Evolutionary conservation across 805 yeast genomes (phyloP), one percentile per base, ranked within the genome.

Genomic region (Candida insectorum): DNA sequence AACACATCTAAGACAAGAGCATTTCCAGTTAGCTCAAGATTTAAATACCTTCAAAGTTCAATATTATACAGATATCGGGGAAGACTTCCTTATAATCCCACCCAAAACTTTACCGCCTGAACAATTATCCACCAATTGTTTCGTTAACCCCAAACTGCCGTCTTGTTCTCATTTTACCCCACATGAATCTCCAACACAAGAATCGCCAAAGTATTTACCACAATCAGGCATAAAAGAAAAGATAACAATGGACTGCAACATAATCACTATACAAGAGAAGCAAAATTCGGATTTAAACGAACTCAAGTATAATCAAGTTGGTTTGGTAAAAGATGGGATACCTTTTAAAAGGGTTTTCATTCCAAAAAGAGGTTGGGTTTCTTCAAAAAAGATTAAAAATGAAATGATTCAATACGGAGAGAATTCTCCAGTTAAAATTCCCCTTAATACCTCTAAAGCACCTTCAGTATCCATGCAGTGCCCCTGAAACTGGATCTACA

Each of bases 341-440:
- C 63, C 60, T 5, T 64, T 61, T 31, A 56, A 70, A 30, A 46
- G 81, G 21, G 47, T 72, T 2, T 71, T 65, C 38, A 57, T 74
- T 20, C 77, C 75, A 1, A 68, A 67, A 8, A 48, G 66, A 26
- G 79, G 81, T 0, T 75, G 81, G 81, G 54, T 69, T 1, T 50
- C 71, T 6, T 42, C 54, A n/a, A 55, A 45, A 31, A 39, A 31
- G 19, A 29, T 54, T 3, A 47, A 40, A 17, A 24, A 30, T 6
- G 59, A 52, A 33, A 49, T 40, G 26, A 11, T 14, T 3, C 15
- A 17, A 30, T 46, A 37, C 26, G 58, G 58, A 1, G 16, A 29
- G 4, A 30, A 37, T 17, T 18, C 28, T 24, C 25, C 14, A 15
- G 23, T 18, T 9, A 18, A 13, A 17, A 26, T 14, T 15, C n/a